Base-by-base conservation (phyloP, 2,329 filamentous ascomycete species). In the Chalaropsis thielavioides region DNA sequence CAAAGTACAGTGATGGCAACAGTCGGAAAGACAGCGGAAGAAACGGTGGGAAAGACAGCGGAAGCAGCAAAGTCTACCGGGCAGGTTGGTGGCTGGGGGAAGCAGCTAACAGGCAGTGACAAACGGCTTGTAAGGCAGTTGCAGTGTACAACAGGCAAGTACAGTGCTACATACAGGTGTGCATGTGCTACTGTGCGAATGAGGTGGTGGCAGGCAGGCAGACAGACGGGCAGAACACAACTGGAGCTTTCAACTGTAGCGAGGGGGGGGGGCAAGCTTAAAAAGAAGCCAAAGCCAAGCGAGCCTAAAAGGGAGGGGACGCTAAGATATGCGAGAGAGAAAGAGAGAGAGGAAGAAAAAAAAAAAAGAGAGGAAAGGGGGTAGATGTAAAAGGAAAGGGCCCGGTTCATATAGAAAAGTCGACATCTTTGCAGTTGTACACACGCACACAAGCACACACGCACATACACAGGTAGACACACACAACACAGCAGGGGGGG, bases 201-300 rank as follows among this genome's bases (percentile, higher is more conserved):
- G 46, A 10, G 46, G 46, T 49, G 43, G 24, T 58, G 54, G 54
- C 60, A 61, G 59, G 27, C 59, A 19, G 38, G 59, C 35, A 61
- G 59, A 43, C 60, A 61, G 59, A 43, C 59, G 35, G 38, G 59
- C 35, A 61, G 59, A 43, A 44, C 40, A 61, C 35, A 61, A 61
- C 19, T 62, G 44, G 10, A 62, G 19, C 40, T 31, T 31, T 35
- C 54, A 58, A 58, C 27, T 31, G 60, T 35, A 61, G 59, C 41
- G 41, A 43, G 35, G 64, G 38, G 56, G 60, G 64, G 60, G 61
- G 51, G 17, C 60, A 66, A 66, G 61, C 64, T 63, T 66, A 66
- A 66, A 66, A 63, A 66, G 31, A 35, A 54, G 64, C 64, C 56
- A 61, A 44, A 61, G 44, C 64, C 64, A 66, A 63, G 51, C 35